Base-by-base conservation (phyloP, 1,284 basidiomycete genomes). In the Ganoderma lucidum region DNA sequence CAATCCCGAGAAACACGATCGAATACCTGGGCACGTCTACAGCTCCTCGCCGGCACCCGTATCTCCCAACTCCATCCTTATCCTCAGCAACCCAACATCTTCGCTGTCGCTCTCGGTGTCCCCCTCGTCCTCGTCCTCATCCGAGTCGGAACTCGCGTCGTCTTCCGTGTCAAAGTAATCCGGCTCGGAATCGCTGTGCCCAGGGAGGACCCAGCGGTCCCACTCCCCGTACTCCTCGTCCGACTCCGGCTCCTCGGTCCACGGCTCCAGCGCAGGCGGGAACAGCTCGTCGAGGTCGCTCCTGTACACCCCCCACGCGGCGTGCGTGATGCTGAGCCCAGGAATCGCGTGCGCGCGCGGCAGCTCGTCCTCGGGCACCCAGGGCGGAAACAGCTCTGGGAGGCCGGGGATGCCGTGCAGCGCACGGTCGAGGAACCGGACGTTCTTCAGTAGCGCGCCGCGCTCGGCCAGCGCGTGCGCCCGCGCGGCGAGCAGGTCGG, bases 401-500 rank as follows among this genome's bases (percentile, higher is more conserved):
- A 68, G 58, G 35, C 28, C 19, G 17, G 28, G n/a, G 19, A 67
- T 56, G 41, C 30, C 58, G 37, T 61, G 60, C 32, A 71, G 62
- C 5, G 70, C 66, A 35, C 67, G 66, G 51, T 71, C 70, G 17
- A 71, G 62, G 2, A 71, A 32, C 1, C 70, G 70, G 15, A 68
- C 53, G 53, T 70, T 70, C 63, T 67, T 64, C 64, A 64, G 65
- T 8, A 15, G 60, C 1, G 61, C 59, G 10, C 51, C 55, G n/a
- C 61, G 10, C 10, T 48, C 70, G 19, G 63, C 30, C 56, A 39
- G 53, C 23, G 60, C 45, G 4, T 14, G 8, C 15, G 42, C 58
- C 8, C 70, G 63, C 32, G 37, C 23, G 35, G 51, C 51, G 32
- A 64, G 12, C 19, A 70, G 56, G 2, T 61, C 32, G n/a, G 30